phyloP scores from a whole-genome alignment of 1,139 yeast genomes.

The Eremothecium gossypii region DNA sequence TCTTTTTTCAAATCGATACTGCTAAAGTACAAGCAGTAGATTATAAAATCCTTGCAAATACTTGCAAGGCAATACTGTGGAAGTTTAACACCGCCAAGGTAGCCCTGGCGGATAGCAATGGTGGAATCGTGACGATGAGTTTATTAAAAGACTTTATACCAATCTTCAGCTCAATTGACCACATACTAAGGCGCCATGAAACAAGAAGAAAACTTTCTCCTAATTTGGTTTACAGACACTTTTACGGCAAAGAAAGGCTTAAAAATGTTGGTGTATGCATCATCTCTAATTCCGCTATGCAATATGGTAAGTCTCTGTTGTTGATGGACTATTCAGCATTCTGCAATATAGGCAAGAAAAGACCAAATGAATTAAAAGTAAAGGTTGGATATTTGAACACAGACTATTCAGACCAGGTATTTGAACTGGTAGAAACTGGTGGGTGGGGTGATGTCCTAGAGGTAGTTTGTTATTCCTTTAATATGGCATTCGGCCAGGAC shows the following conservation, averaged over 20 bases:
- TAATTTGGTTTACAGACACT: conserved; percentile 8
- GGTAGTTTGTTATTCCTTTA: conserved; percentile 24
- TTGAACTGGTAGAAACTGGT: conserved; percentile 26
- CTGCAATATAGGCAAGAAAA: conserved; percentile 14
- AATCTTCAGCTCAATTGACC: neutral
- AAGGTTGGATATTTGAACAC: conserved; percentile 28
- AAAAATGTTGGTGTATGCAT: conserved; percentile 18
- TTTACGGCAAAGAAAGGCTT: conserved; percentile 9
- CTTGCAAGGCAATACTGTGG: conserved; percentile 19
- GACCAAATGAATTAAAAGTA: conserved; percentile 24
- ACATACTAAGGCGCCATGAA: neutral
- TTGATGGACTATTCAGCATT: conserved; percentile 18
- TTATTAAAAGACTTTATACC: neutral
- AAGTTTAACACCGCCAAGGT: conserved; percentile 15
- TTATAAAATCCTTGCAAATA: conserved; percentile 15
- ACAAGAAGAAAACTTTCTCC: conserved; percentile 13
- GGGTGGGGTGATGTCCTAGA: conserved; percentile 25
- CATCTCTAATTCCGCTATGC: conserved; percentile 25
- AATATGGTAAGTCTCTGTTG: conserved; percentile 16
- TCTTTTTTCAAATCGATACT: conserved; percentile 25
- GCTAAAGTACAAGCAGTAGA: conserved; percentile 12
- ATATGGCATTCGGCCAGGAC: conserved; percentile 26
- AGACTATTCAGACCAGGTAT: conserved; percentile 24
- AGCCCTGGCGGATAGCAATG: conserved; percentile 15
- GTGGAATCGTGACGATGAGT: conserved; percentile 8